Evolutionary conservation across 176 grass and related monocot genomes (phyloP).

Genomic region (Saccharum officinarum): DNA sequence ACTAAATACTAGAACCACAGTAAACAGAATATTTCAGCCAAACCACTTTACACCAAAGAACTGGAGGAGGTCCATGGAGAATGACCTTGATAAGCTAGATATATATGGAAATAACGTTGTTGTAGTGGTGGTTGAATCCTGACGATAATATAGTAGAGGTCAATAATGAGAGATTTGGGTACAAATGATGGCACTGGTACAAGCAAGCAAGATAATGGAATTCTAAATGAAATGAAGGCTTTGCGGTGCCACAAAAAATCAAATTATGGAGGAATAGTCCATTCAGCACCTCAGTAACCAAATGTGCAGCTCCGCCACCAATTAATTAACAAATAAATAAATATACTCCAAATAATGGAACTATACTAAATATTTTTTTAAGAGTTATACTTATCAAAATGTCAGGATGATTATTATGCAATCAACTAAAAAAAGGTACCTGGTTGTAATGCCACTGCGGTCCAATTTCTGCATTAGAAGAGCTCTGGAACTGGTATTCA

Average conservation of each 20-base stretch:
- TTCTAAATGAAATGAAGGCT: constrained; percentile 14
- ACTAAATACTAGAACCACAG: constrained; percentile 24
- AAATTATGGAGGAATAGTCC: neutral
- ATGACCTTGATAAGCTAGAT: constrained; percentile 67
- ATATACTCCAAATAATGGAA: neutral
- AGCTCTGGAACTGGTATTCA: constrained; percentile 97
- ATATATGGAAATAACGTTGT: constrained; percentile 54
- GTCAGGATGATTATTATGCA: constrained; percentile 12
- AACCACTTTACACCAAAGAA: constrained; percentile 38
- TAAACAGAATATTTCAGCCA: constrained; percentile 31
- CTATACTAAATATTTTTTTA: neutral
- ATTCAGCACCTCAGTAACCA: neutral
- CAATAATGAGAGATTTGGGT: constrained; percentile 44
- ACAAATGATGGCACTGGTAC: constrained; percentile 26
- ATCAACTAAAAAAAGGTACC: constrained; percentile 49
- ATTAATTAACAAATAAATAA: neutral
- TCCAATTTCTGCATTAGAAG: constrained; percentile 97
- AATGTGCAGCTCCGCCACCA: neutral
- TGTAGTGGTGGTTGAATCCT: constrained; percentile 59
- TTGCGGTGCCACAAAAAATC: neutral
- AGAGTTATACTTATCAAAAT: neutral
- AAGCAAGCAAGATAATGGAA: constrained; percentile 37
- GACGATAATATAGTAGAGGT: constrained; percentile 57
- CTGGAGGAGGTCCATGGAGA: constrained; percentile 49
- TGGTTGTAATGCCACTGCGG: constrained; percentile 68